Evolutionary conservation across 495 filamentous ascomycete genomes (phyloP), one percentile per base, ranked within the genome.

Genomic region (Xylaria flabelliformis): DNA sequence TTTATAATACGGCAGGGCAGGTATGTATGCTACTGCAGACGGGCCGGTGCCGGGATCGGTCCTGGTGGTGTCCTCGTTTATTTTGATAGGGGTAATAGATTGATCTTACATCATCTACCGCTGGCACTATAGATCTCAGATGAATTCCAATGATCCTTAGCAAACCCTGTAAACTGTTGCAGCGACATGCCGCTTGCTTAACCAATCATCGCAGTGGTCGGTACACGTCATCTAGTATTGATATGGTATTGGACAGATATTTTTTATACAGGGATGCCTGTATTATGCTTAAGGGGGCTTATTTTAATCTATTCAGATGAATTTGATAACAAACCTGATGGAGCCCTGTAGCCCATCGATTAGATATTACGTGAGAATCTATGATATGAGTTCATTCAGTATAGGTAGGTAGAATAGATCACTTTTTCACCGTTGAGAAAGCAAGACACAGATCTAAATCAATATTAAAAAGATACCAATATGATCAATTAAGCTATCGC

Each of bases 41-140:
- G 51, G 51, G 51, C 51, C 51, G 51, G 51, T 29, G 51, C 24
- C 51, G n/a, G 48, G 51, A n/a, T n/a, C n/a, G n/a, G n/a, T n/a
- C n/a, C n/a, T n/a, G n/a, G 13, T 56, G 53, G 53, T 32, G 53
- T 32, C 2, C 9, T 32, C 58, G n/a, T 36, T 61, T 21, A 36
- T 39, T 39, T 61, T 59, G 13, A 36, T 36, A n/a, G 19, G 19
- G 55, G 26, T 36, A 21, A 61, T 39, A 39, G 58, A 61, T 61
- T 61, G 39, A 39, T 9, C 58, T 39, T 39, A 21, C 58, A 17
- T 61, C 32, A 61, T 21, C n/a, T 39, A 15, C 34, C 7, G 32
- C 58, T 6, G 17, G 19, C 39, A n/a, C 32, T 21, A 2, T 29
- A 36, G 17, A 41, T 61, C 34, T n/a, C 39, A 39, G 34, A 61